phyloP scores from a whole-genome alignment of 1,284 basidiomycete genomes.

The Inonotus obliquus region DNA sequence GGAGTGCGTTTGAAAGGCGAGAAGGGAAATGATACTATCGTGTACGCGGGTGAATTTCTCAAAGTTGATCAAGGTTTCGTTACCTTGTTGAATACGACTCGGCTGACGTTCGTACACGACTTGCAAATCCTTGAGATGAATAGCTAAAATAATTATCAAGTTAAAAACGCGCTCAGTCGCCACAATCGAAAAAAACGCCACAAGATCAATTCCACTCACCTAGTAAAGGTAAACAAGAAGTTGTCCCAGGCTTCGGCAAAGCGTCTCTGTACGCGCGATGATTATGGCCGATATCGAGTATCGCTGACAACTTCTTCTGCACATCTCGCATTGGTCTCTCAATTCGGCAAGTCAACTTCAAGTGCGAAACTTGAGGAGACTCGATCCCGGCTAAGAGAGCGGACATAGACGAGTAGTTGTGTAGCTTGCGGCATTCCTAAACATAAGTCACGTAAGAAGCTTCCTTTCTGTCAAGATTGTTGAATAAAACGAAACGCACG shows the following conservation, averaged over 20 bases:
- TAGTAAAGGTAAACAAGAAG: conserved; percentile 36
- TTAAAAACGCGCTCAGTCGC: not conserved
- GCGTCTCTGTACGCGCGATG: conserved; percentile 35
- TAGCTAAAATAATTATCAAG: conserved; percentile 36
- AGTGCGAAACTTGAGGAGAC: conserved; percentile 33
- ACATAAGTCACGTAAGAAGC: not conserved
- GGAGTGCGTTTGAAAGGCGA: conserved; percentile 24
- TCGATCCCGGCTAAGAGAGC: conserved; percentile 39
- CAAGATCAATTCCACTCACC: conserved; percentile 24
- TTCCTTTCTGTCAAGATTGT: not conserved
- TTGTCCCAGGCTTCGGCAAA: conserved; percentile 25
- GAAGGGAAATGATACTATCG: conserved; percentile 31
- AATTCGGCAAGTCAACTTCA: conserved; percentile 33
- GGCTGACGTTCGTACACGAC: conserved; percentile 29
- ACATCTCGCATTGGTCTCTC: conserved; percentile 27
- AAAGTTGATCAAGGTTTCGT: conserved; percentile 39
- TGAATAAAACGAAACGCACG: conserved; percentile 25
- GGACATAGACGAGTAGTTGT: conserved; percentile 39
- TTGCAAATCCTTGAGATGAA: conserved; percentile 37
- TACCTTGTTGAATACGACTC: conserved; percentile 26
- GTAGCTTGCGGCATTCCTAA: conserved; percentile 39
- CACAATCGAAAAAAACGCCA: too few relatives aligned
- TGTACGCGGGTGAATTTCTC: conserved; percentile 35
- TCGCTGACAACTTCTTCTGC: conserved; percentile 30
- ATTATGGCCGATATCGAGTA: conserved; percentile 32